Evolutionary conservation across 2,329 filamentous ascomycete genomes (phyloP).

Genomic region (Echinosphaeria canescens): DNA sequence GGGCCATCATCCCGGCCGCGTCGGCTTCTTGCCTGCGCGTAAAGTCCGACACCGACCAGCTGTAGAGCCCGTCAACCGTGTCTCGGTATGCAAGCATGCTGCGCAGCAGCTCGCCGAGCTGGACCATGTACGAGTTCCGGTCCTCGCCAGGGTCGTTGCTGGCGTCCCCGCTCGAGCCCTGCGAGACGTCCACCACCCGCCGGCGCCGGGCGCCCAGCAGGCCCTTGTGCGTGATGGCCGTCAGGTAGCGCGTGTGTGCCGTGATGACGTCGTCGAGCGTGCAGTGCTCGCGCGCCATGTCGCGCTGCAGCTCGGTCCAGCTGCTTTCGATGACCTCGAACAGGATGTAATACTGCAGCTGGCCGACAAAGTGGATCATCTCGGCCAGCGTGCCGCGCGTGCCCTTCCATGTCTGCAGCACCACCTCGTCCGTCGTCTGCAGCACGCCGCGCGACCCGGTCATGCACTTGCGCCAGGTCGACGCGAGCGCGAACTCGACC

Average conservation of each 20-base stretch:
- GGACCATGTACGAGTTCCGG: constrained; percentile 59
- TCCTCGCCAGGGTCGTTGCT: constrained; percentile 45
- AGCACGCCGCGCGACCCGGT: constrained; percentile 87
- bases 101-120: constrained; percentile 81
- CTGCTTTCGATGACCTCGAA: constrained; percentile 97
- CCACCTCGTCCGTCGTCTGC: constrained; percentile 43
- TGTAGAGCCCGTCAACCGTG: constrained; percentile 82
- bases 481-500: constrained; percentile 81
- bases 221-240: constrained; percentile 89
- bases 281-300: constrained; percentile 64
- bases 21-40: constrained; percentile 73
- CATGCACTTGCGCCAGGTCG: constrained; percentile 89
- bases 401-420: constrained; percentile 69
- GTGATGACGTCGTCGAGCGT: constrained; percentile 90
- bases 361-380: constrained; percentile 96
- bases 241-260: constrained; percentile 78
- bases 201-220: constrained; percentile 53
- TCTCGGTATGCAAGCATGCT: constrained; percentile 90
- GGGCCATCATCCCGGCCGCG: constrained; percentile 44
- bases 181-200: constrained; percentile 14
- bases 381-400: constrained; percentile 79
- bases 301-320: constrained; percentile 75
- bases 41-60: constrained; percentile 87
- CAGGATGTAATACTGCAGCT: constrained; percentile 95
- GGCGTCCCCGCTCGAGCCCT: constrained; percentile 9